Base-by-base conservation (phyloP, 164 flowering plant genomes). In the Magnolia officinalis region DNA sequence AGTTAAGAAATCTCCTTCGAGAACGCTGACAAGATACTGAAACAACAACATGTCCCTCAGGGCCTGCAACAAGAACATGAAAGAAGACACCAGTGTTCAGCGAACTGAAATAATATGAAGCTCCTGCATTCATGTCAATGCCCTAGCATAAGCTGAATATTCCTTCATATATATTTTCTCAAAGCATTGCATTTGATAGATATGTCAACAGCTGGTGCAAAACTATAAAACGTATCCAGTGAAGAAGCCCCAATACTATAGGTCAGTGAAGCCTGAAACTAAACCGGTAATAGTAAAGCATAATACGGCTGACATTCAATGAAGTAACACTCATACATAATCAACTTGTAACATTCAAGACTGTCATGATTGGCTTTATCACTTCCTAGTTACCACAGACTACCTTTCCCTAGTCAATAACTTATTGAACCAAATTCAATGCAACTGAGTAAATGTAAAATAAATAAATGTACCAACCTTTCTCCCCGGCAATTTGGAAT, bases 1-100 rank as follows among this genome's bases (percentile, higher is more conserved):
- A 77, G 90, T 88, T 70, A 78, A 31, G 79, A 92, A 89, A 79
- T 95, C 98, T 49, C 81, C 83, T 84, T 89, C 92, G 72, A 95
- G 91, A 81, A 87, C 83, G 76, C 74, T 81, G 70, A 92, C 84
- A 45, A 95, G 91, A 87, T 91, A 93, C 58, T 92, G 91, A 81
- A 93, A 82, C 78, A 89, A 72, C 73, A 93, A 77, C 91, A 95
- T 85, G 73, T 83, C 82, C n/a, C 87, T 75, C 74, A 93, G 70
- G 61, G 70, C 73, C 99, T 95, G 94, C 80, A 84, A 80, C 21
- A 70, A 79, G 50, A 73, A 31, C 13, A 31, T 65, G 29, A 31
- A 71, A 71, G 61, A 11, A 11, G 61, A 11, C 18, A 16, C 13
- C 18, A 55, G 13, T 55, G 4, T 55, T 55, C 45, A 55, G 61